Evolutionary conservation across 768 basidiomycete genomes (phyloP).

Genomic region (Mycena leptocephala): DNA sequence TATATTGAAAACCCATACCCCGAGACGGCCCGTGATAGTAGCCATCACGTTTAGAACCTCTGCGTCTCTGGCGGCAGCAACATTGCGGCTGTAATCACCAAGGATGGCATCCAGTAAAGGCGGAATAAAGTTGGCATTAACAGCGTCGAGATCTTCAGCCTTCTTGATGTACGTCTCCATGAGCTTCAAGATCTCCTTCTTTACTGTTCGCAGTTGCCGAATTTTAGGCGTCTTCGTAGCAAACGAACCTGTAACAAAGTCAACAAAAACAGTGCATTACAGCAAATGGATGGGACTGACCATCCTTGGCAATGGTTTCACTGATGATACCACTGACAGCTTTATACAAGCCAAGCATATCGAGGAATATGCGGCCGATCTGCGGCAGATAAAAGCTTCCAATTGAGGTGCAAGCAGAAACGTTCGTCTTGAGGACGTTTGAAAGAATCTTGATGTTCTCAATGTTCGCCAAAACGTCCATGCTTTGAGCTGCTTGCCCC

Average conservation of each 20-base stretch:
- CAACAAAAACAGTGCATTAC: conserved; percentile 9
- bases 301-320: conserved; percentile 90
- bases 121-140: conserved; percentile 94
- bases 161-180: conserved; percentile 99
- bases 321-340: conserved; percentile 98
- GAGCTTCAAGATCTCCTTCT: conserved; percentile 97
- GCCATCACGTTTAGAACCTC: conserved; percentile 99
- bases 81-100: conserved; percentile 97
- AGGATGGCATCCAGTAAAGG: conserved; percentile 96
- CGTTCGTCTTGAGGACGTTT: conserved; percentile 98
- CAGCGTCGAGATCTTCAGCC: conserved; percentile 95
- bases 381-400: conserved; percentile 99
- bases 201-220: conserved; percentile 94
- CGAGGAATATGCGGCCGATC: conserved; percentile 94
- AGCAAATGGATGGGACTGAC: conserved; percentile 54
- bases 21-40: conserved; percentile 90
- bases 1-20: conserved; percentile 68
- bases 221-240: conserved; percentile 98
- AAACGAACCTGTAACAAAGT: conserved; percentile 73
- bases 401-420: conserved; percentile 96
- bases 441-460: conserved; percentile 98
- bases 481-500: conserved; percentile 93
- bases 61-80: conserved; percentile 93
- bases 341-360: conserved; percentile 98
- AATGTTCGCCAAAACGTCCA: conserved; percentile 90